Evolutionary conservation across 1,139 yeast species (phyloP), one percentile per base, ranked within the genome.

Genomic region (Kodamaea alishanica): DNA sequence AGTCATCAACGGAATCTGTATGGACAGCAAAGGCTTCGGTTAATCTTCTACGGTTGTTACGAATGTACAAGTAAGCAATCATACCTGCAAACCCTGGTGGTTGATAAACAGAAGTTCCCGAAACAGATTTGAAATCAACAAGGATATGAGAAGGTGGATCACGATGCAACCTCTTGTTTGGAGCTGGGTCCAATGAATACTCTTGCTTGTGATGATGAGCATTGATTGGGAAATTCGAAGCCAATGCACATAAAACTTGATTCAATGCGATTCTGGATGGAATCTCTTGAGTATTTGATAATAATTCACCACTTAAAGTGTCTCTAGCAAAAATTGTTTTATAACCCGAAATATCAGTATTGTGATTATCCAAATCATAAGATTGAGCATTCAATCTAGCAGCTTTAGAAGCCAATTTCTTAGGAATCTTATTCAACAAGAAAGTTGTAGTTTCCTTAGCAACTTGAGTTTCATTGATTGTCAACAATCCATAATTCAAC

Each of bases 1-100:
- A 74, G 42, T 81, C 82, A 41, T 71, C 73, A 1, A 81, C 79
- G 3, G 78, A 70, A 45, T 70, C 63, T 34, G 88, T 77, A 46
- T 78, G 79, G 34, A 86, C 80, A 7, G 85, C 79, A 64, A 84
- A 86, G 0, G 95, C 83, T 63, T 88, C 96, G 0, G 96, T 84
- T 43, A 88, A 67, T 50, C 87, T 71, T 50, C 72, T 76, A 38
- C 74, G 74, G 28, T 77, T 70, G 46, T 82, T 84, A 55, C 95
- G 71, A 50, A 88, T 64, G 54, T 82, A 84, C 63, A 88, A 66
- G 53, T 81, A 80, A 3, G 90, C 92, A 33, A 79, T 79, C 75
- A 81, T 73, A 32, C 87, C 87, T 8, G 76, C 71, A 49, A 83
- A 80, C 2, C 89, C 89, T 29, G 78, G 76, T 9, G 89, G 88